Percentiles rank a stretch among this genome's conserved stretches.
These are phyloP conservation scores for Gloeophyllum trabeum DNA, from an alignment of 768 basidiomycete genomes.

Conservation along the genomic window DNA sequence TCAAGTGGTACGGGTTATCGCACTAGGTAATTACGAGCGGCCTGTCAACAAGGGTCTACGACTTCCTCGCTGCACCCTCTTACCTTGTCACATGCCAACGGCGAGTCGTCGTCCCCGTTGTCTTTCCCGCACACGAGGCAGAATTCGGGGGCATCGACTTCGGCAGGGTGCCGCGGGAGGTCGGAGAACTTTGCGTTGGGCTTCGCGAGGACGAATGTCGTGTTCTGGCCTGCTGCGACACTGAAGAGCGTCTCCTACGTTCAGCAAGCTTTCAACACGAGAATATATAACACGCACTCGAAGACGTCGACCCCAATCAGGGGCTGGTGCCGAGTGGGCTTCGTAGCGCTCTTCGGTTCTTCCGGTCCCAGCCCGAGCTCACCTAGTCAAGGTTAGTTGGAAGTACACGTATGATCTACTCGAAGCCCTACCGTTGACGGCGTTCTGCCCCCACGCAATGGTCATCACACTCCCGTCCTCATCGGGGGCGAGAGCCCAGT, in stretches of 20 bases:
- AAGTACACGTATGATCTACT: background rate
- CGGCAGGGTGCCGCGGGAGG: slow-evolving; percentile 68
- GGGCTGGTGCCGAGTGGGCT: slow-evolving; percentile 60
- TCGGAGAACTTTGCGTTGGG: slow-evolving; percentile 70
- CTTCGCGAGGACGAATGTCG: slow-evolving; percentile 70
- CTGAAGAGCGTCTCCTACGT: slow-evolving; percentile 24
- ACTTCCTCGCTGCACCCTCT: too few relatives aligned
- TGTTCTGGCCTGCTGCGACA: slow-evolving; percentile 79
- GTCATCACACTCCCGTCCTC: slow-evolving; percentile 73
- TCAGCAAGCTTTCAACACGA: background rate
- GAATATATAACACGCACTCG: slow-evolving; percentile 31
- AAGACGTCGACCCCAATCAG: slow-evolving; percentile 75
- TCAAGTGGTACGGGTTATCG: slow-evolving; percentile 79
- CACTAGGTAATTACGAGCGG: too few relatives aligned
- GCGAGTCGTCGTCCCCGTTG: slow-evolving; percentile 58
- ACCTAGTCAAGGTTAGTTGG: slow-evolving; percentile 20
- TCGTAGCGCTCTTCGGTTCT: slow-evolving; percentile 80
- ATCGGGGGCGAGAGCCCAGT: slow-evolving; percentile 71
- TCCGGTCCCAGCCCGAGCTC: slow-evolving; percentile 77
- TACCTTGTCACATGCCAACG: slow-evolving; percentile 89
- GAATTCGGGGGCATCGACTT: slow-evolving; percentile 51
- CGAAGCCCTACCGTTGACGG: slow-evolving; percentile 54
- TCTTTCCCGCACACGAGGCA: slow-evolving; percentile 70
- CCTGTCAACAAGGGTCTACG: too few relatives aligned
- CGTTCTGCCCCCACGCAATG: slow-evolving; percentile 78